Conservation (phyloP, 495 filamentous ascomycete genomes). For the Daldinia bambusicola region DNA sequence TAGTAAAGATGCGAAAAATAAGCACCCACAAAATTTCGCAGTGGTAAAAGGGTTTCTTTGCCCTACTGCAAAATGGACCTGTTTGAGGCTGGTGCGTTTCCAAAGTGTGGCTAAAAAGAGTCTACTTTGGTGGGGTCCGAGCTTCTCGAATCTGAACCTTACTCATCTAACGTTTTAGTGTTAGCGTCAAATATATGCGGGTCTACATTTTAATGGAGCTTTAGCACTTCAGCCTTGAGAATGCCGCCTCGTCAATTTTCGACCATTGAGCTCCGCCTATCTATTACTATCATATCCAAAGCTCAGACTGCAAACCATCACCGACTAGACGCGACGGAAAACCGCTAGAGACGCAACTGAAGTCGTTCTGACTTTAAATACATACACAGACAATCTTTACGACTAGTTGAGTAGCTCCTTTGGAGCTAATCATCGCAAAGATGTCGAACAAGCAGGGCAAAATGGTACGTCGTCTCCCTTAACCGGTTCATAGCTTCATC, state of each 20-base stretch:
- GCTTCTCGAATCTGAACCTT: slow-evolving; percentile 22
- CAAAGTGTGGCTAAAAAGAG: slow-evolving; percentile 31
- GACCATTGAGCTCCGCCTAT: slow-evolving; percentile 38
- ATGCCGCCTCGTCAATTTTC: slow-evolving; percentile 44
- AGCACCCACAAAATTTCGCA: slow-evolving; percentile 43
- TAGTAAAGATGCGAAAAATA: slow-evolving; percentile 35
- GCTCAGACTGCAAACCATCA: slow-evolving; percentile 27
- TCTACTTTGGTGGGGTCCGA: slow-evolving; percentile 37
- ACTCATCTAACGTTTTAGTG: slow-evolving; percentile 14
- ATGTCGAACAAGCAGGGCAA: slow-evolving; percentile 98
- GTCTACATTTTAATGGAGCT: slow-evolving; percentile 27
- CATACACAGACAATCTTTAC: slow-evolving; percentile 63
- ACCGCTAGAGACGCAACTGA: slow-evolving; percentile 41
- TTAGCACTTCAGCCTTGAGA: slow-evolving; percentile 41
- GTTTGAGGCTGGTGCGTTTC: slow-evolving; percentile 41
- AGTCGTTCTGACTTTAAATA: slow-evolving; percentile 47
- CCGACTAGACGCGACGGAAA: slow-evolving; percentile 30
- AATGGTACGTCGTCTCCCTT: slow-evolving; percentile 80
- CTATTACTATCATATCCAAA: slow-evolving; percentile 43
- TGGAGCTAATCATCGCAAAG: slow-evolving; percentile 67
- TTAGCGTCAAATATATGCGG: slow-evolving; percentile 12
- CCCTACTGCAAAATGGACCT: slow-evolving; percentile 37
- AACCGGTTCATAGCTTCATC: slow-evolving; percentile 54
- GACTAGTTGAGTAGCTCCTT: slow-evolving; percentile 67
- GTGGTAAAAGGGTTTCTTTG: slow-evolving; percentile 46